Evolutionary conservation across 495 filamentous ascomycete species (phyloP), one percentile per base, ranked within the genome.

Genomic region (Talaromyces nanjingensis): DNA sequence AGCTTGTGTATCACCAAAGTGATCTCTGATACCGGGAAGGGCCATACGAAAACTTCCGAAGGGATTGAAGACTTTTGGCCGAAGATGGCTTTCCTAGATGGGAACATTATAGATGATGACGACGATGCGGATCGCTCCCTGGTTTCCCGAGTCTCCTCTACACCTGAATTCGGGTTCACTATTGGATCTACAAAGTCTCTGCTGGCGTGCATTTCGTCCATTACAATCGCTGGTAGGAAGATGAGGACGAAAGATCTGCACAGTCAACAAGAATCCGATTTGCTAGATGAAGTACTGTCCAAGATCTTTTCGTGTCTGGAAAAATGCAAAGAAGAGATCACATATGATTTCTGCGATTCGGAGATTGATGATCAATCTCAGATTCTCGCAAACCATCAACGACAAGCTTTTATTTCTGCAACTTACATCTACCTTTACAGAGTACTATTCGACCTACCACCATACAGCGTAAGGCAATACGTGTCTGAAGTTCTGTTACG

Each of bases 361-460:
- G 22, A 24, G 22, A 24, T 24, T 24, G 22, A 24, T 24, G 22
- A 22, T 39, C 39, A 58, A 60, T 33, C 31, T 42, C 16, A 59
- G 22, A 47, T 16, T 4, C 47, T 65, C 4, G 58, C 65, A 22
- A 54, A 45, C 18, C 60, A 68, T 42, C 67, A 69, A 47, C 49
- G 60, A 56, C 58, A 63, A 31, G 64, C 64, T 9, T 69, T 69
- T 52, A 66, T 64, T 37, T 63, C 54, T 39, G 67, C 65, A 61
- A 65, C 62, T 18, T 62, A 64, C 52, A 66, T 69, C n/a, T 69
- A 69, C 37, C 65, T 69, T 4, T 61, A 64, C 39, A 60, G 62
- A 16, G 54, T 42, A 5, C 53, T 69, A 14, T 61, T 66, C 16
- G 60, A 66, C 18, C 29, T 61, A 9, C 62, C 67, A 6, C 67